phyloP scores from a whole-genome alignment of 2,329 filamentous ascomycete genomes.

The Parascedosporium putredinis region DNA sequence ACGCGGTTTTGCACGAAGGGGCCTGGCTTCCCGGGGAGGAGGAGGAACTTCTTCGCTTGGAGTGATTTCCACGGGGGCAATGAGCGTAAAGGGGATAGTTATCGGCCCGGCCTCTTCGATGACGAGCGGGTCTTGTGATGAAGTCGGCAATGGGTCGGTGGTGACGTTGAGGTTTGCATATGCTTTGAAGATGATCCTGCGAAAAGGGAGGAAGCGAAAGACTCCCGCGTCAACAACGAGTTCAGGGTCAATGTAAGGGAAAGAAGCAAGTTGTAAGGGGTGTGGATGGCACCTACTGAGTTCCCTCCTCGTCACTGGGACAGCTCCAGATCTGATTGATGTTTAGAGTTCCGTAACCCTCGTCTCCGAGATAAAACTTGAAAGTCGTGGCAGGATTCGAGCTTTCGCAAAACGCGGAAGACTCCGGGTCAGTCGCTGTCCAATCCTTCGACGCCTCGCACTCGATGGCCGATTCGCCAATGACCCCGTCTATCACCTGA shows the following conservation, averaged over 20 bases:
- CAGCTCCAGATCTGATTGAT: constrained; percentile 3
- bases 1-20: neutral
- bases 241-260: neutral
- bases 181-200: neutral
- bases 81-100: neutral
- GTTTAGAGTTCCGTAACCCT: neutral
- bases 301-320: neutral
- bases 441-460: neutral
- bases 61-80: neutral
- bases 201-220: neutral
- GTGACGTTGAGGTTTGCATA: neutral
- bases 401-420: neutral
- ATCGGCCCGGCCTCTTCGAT: neutral
- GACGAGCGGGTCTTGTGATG: neutral
- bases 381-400: neutral
- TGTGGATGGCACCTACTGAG: neutral
- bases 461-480: neutral
- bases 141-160: neutral
- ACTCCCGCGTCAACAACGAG: no score
- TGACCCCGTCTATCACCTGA: neutral
- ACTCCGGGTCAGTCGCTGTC: neutral
- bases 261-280: neutral
- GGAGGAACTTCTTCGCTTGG: neutral
- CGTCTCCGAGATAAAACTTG: neutral
- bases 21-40: neutral